Percentiles rank a stretch among this genome's conserved stretches.
Evolutionary conservation across 805 yeast genomes (phyloP).

Genomic region (Lachancea nothofagi): DNA sequence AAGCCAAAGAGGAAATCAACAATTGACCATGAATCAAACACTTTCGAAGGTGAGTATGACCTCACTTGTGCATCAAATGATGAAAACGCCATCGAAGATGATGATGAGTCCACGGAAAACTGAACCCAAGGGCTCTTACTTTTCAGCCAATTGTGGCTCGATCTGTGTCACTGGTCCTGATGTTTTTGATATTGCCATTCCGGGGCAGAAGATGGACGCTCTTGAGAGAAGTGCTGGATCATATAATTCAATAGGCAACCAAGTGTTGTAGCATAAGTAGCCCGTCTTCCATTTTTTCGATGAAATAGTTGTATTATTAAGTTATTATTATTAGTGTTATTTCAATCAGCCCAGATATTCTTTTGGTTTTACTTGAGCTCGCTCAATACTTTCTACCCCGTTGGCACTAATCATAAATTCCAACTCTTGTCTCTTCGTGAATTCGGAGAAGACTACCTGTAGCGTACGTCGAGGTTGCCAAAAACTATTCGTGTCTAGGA

Average conservation of each 20-base stretch:
- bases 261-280: background rate
- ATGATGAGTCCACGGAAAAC: slow-evolving; percentile 21
- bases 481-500: slow-evolving; percentile 28
- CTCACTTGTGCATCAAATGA: slow-evolving; percentile 35
- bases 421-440: slow-evolving; percentile 21
- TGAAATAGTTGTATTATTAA: slow-evolving; percentile 3
- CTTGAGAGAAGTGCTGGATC: background rate
- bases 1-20: slow-evolving; percentile 27
- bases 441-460: slow-evolving; percentile 40
- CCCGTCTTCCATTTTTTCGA: background rate
- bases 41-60: slow-evolving; percentile 43
- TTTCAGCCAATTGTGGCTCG: too few relatives aligned
- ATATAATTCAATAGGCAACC: background rate
- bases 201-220: too few relatives aligned
- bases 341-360: background rate
- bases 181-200: too few relatives aligned
- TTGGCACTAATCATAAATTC: slow-evolving; percentile 22
- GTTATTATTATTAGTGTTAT: background rate
- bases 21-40: slow-evolving; percentile 37
- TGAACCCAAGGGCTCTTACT: background rate
- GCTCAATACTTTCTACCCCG: slow-evolving; percentile 21
- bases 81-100: slow-evolving; percentile 36
- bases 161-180: too few relatives aligned
- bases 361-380: background rate
- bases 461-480: slow-evolving; percentile 35